Base-by-base conservation (phyloP, 2,329 filamentous ascomycete genomes). In the Pseudogymnoascus sp. region DNA sequence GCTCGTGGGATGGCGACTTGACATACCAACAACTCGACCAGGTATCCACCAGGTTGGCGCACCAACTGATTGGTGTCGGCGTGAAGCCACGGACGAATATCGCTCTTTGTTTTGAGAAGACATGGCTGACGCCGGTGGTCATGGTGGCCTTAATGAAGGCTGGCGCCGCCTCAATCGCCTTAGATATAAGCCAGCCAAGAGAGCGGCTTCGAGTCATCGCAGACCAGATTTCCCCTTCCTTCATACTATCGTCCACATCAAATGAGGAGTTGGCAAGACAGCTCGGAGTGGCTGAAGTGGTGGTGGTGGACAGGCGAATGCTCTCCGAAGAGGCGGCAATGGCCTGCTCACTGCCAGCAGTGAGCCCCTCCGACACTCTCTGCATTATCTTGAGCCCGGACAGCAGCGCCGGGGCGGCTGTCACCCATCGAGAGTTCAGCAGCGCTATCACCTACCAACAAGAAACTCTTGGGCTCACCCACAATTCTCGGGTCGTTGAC, bases 121-220 rank as follows among this genome's bases (percentile, higher is more conserved):
- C 70, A 40, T 40, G 38, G 31, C 69, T 63, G 35, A 64, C 68
- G 31, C 61, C 68, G 19, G 64, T 70, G 7, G 67, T 68, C 11
- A 71, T 72, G 67, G 61, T 73, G 17, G 67, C 64, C 38, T 66
- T 73, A 4, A 59, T 72, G 33, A 69, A 69, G 60, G 66, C 69
- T 26, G 71, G 71, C 9, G 69, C 65, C 21, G 68, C 65, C 6
- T 73, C 69, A 28, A 69, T 74, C 42, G 67, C 70, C 5, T 50
- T 74, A 5, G 69, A 74, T 28, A 60, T 23, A 63, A 62, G 53
- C 33, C 62, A 28, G 7, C 63, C 66, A 47, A 35, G 42, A 17
- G 28, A 36, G 9, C 62, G 63, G 15, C 61, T 42, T 23, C 33
- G 33, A 19, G n/a, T 2, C 15, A 31, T 33, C 26, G 33, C n/a